phyloP scores from a whole-genome alignment of 2,329 filamentous ascomycete species.

The Akanthomyces lecanii region DNA sequence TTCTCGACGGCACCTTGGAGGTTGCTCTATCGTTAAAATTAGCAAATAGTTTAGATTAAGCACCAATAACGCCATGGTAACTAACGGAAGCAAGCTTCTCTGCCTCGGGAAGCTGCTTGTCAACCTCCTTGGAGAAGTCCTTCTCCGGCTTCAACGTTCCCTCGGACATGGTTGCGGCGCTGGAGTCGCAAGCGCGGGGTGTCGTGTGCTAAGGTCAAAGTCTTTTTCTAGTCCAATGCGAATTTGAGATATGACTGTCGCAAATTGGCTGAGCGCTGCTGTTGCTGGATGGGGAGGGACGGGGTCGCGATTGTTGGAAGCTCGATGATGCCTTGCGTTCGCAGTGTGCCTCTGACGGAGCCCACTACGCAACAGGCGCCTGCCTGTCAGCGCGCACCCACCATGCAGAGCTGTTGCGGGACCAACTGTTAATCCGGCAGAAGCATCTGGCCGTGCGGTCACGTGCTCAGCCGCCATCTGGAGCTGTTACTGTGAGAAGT shows the following conservation, averaged over 20 bases:
- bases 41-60: conserved; percentile 16
- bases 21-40: conserved; percentile 53
- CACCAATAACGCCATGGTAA: conserved; percentile 30
- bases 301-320: conserved; percentile 9
- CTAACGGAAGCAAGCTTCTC: conserved; percentile 81
- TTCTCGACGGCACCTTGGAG: conserved; percentile 89
- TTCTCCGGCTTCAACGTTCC: conserved; percentile 88
- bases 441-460: background rate
- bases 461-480: background rate
- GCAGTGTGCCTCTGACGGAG: conserved; percentile 3
- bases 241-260: background rate
- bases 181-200: conserved; percentile 11
- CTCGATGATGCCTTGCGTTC: conserved; percentile 12
- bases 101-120: conserved; percentile 85
- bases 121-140: conserved; percentile 96
- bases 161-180: conserved; percentile 64
- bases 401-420: conserved; percentile 4
- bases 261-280: background rate
- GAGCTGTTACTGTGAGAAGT: background rate
- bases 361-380: conserved; percentile 16
- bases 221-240: background rate
- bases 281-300: background rate
- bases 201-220: background rate
- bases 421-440: conserved; percentile 15
- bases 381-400: conserved; percentile 14